Conservation (phyloP, 2,329 filamentous ascomycete genomes). For the Cordyceps pruinosa region DNA sequence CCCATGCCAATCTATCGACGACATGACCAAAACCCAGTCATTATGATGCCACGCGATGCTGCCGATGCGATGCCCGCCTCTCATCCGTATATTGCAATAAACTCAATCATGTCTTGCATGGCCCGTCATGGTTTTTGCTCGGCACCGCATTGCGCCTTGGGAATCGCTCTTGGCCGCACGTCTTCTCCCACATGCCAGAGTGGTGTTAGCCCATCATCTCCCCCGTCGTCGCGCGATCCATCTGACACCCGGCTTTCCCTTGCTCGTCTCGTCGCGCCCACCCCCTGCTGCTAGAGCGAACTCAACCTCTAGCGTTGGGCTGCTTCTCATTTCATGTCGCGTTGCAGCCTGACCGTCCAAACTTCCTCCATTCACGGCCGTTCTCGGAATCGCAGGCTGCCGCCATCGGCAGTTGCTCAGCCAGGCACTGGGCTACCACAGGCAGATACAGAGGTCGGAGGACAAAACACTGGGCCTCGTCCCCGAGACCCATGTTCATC, state of each 20-base stretch:
- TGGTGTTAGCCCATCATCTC: too few relatives aligned
- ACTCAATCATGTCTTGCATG: background rate
- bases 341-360: background rate
- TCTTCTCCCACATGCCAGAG: too few relatives aligned
- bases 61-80: background rate
- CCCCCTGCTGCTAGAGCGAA: background rate
- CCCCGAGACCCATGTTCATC: constrained; percentile 5
- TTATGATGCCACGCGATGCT: background rate
- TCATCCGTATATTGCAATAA: background rate
- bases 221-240: too few relatives aligned
- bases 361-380: background rate
- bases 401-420: constrained; percentile 4
- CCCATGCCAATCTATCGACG: background rate
- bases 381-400: background rate
- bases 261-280: background rate
- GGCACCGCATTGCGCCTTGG: background rate
- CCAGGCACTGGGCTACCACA: background rate
- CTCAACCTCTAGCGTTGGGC: background rate
- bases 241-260: background rate
- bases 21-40: background rate
- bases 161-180: background rate
- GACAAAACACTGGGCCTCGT: constrained; percentile 1
- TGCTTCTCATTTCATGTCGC: background rate
- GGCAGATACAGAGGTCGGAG: background rate
- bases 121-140: background rate